Conservation (phyloP, 148 eudicot species). For the Oxyria digyna region DNA sequence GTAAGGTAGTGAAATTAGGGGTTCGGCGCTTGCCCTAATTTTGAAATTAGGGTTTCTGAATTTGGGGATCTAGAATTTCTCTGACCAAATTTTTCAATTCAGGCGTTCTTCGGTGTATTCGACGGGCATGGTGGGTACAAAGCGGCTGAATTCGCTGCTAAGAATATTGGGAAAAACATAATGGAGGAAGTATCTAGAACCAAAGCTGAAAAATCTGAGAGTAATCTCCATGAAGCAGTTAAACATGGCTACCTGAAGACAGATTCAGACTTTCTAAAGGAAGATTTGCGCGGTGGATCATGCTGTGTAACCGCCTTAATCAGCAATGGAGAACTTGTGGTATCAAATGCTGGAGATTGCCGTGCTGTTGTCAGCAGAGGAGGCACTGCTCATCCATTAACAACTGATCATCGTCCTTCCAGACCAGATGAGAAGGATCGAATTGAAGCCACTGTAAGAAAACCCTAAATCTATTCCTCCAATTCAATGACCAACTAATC, state of each 20-base stretch:
- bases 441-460: constrained; percentile 51
- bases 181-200: constrained; percentile 31
- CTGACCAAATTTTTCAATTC: constrained; percentile 12
- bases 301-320: constrained; percentile 82
- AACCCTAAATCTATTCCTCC: background rate
- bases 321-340: constrained; percentile 49
- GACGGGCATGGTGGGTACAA: constrained; percentile 87
- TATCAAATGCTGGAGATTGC: constrained; percentile 90
- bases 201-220: constrained; percentile 12
- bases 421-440: constrained; percentile 64
- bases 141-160: constrained; percentile 74
- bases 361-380: constrained; percentile 78
- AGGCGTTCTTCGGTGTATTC: constrained; percentile 82
- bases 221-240: constrained; percentile 34
- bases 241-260: constrained; percentile 56
- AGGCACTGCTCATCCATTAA: constrained; percentile 71
- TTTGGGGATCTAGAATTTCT: background rate
- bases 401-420: constrained; percentile 69
- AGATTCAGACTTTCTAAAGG: constrained; percentile 51
- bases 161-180: constrained; percentile 47
- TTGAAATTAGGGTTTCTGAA: background rate
- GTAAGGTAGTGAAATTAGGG: background rate
- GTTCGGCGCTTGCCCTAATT: background rate
- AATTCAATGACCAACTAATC: background rate
- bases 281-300: constrained; percentile 49